A percentile compares a stretch with the other conserved stretches of the same genome.
Evolutionary conservation across 139 green algal genomes (phyloP).

Genomic region (Edaphochlamys debaryana): DNA sequence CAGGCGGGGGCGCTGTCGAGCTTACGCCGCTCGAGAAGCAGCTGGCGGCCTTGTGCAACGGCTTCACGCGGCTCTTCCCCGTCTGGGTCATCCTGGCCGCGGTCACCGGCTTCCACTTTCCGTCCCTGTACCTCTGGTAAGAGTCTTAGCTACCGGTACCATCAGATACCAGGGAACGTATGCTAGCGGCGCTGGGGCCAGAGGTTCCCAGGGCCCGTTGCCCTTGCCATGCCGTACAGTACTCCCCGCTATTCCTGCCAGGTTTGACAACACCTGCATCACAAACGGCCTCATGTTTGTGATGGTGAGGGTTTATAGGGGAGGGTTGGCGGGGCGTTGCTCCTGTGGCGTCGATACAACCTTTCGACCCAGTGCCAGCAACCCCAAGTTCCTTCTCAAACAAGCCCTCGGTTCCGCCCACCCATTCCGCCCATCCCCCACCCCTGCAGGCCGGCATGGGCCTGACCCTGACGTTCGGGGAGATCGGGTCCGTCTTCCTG

Average conservation of each 20-base stretch:
- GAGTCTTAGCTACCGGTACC: too few relatives aligned
- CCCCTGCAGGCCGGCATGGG: conserved; percentile 46
- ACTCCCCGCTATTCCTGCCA: too few relatives aligned
- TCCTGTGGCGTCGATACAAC: too few relatives aligned
- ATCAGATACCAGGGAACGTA: too few relatives aligned
- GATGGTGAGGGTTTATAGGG: conserved; percentile 47
- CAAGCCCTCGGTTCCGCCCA: too few relatives aligned
- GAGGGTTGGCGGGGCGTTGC: too few relatives aligned
- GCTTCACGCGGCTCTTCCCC: conserved; percentile 34
- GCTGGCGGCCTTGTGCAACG: neutral
- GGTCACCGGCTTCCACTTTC: conserved; percentile 45
- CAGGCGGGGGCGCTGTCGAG: neutral
- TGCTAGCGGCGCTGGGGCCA: too few relatives aligned
- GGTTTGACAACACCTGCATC: conserved; percentile 42
- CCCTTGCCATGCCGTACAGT: too few relatives aligned
- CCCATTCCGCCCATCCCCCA: too few relatives aligned
- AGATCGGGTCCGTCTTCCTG: conserved; percentile 68
- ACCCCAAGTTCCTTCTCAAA: too few relatives aligned
- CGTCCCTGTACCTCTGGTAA: conserved; percentile 44
- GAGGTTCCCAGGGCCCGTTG: too few relatives aligned
- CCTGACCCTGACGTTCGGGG: conserved; percentile 68
- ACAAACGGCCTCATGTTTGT: conserved; percentile 50
- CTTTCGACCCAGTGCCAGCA: too few relatives aligned
- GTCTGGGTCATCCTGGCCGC: conserved; percentile 53
- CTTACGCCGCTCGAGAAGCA: conserved; percentile 2